Evolutionary conservation across 2,329 filamentous ascomycete genomes (phyloP), one percentile per base, ranked within the genome.

Genomic region (Penicillium crustosum): DNA sequence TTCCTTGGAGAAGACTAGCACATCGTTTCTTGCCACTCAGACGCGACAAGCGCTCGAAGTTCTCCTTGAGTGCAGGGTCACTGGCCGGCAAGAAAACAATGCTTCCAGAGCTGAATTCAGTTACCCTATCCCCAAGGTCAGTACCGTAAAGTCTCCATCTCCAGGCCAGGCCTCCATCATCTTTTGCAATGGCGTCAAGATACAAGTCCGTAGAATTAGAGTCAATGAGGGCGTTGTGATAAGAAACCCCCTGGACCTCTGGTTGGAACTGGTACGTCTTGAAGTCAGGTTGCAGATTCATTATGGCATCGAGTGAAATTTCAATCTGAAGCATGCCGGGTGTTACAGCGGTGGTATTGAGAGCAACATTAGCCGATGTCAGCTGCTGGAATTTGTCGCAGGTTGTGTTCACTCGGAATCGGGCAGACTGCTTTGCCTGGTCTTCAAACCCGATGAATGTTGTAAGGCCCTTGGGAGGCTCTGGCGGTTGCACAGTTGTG

Each of bases 261-360:
- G 75, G 74, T n/a, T 70, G 60, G 17, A 68, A 8, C 4, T 42
- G 48, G 2, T 45, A 51, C 4, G 29, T 38, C 17, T n/a, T 27
- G 23, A 57, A 66, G 3, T 74, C 65, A 0, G 70, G 61, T 13
- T 62, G 57, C 1, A 80, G 53, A 51, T 67, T 77, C 2, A 59
- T 49, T 0, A 78, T 44, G 1, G 72, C 68, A 35, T 74, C 68
- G 17, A 74, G 63, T 5, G 62, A 68, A 12, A 76, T 65, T 15
- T 72, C 74, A 1, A 81, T 79, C 55, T 0, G 81, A 53, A 0
- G 74, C 79, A 31, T 0, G 67, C 73, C 0, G 80, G 79, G 33
- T 69, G 75, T 74, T 33, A 73, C 57, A 0, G 72, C 74, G 43
- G 79, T 76, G 2, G 76, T 42, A 57, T 83, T 79, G 8, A 73